Evolutionary conservation across 371 early-diverging fungal genomes (phyloP).

Genomic region (Actinomucor elegans): DNA sequence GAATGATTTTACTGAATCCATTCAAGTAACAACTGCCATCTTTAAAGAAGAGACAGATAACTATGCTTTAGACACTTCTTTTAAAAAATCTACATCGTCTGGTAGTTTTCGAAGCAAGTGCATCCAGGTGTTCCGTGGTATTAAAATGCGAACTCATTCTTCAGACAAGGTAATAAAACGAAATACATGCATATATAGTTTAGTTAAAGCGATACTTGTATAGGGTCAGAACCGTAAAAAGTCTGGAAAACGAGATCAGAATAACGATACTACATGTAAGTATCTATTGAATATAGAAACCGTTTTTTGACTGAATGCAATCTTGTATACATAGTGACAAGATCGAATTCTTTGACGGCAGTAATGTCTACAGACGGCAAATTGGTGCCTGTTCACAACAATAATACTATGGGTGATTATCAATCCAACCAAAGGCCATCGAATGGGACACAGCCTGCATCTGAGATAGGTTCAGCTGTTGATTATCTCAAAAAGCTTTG

Average conservation of each 20-base stretch:
- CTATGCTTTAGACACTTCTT: background rate
- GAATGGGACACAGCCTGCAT: background rate
- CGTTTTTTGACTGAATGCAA: background rate
- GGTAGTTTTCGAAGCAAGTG: background rate
- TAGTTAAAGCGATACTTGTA: no score
- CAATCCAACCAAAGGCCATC: background rate
- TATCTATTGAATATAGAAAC: background rate
- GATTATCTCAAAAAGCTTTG: slow-evolving; percentile 6
- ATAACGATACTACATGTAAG: background rate
- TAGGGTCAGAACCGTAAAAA: background rate
- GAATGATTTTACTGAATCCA: background rate
- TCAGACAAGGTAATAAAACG: background rate
- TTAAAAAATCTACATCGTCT: background rate
- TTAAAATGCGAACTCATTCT: background rate
- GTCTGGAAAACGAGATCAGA: background rate
- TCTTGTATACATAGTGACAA: background rate
- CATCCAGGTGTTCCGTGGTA: background rate
- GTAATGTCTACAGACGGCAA: background rate
- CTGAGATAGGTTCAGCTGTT: slow-evolving; percentile 2
- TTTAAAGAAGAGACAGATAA: background rate
- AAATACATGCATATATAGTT: no score
- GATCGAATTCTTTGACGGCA: background rate
- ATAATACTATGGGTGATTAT: no score
- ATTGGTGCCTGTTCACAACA: background rate
- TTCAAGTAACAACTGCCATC: background rate